Conservation (phyloP, 768 basidiomycete species). For the Psilocybe sp. region DNA sequence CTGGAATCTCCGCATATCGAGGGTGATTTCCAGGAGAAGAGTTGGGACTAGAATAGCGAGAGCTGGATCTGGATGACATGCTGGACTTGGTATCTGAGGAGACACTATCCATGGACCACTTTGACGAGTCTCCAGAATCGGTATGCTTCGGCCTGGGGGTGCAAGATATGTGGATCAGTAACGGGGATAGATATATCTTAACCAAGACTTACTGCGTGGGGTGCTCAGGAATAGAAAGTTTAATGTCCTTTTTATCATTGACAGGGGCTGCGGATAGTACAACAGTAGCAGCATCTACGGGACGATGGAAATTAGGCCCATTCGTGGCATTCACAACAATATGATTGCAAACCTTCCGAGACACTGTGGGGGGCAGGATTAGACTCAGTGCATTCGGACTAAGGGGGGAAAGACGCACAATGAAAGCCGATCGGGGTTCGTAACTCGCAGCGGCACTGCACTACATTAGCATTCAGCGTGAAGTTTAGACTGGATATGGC, state of each 20-base stretch:
- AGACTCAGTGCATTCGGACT: constrained; percentile 6
- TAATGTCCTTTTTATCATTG: too few species aligned
- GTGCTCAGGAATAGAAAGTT: too few species aligned
- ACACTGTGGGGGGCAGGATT: constrained; percentile 13
- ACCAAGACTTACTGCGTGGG: too few species aligned
- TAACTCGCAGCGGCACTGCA: constrained; percentile 36
- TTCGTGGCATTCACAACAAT: too few species aligned
- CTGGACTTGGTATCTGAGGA: constrained; percentile 26
- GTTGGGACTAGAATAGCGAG: constrained; percentile 9
- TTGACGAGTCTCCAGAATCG: constrained; percentile 9
- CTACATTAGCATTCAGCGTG: constrained; percentile 1
- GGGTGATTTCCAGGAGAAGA: constrained; percentile 8
- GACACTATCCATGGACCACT: constrained; percentile 24
- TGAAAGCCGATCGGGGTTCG: constrained; percentile 39
- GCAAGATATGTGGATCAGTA: background rate
- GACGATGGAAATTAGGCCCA: too few species aligned
- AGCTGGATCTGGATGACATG: constrained; percentile 24
- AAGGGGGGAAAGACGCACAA: constrained; percentile 24
- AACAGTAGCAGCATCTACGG: too few species aligned
- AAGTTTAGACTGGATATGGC: constrained; percentile 11
- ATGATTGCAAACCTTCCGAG: constrained; percentile 11
- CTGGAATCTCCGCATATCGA: too few species aligned
- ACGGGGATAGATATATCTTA: too few species aligned
- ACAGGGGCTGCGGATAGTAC: too few species aligned
- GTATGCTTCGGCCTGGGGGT: constrained; percentile 9